Evolutionary conservation across 2,329 filamentous ascomycete species (phyloP).

Genomic region (Aspergillus transmontanensis): DNA sequence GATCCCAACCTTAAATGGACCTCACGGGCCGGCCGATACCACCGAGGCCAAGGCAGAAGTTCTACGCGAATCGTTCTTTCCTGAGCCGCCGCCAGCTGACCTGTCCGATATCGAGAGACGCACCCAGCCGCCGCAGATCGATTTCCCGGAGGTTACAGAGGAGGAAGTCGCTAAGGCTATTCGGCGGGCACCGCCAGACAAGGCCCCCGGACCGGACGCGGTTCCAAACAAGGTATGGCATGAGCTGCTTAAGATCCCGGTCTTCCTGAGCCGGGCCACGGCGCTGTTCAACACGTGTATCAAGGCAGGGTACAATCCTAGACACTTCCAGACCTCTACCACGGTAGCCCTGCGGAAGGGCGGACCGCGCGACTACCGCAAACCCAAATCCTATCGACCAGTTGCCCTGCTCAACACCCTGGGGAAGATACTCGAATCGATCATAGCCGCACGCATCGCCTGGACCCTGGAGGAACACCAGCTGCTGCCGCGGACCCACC

Average conservation of each 20-base stretch:
- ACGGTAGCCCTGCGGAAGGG: slow-evolving; percentile 12
- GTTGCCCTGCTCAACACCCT: slow-evolving; percentile 16
- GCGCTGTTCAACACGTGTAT: slow-evolving; percentile 9
- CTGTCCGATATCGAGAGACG: slow-evolving; percentile 10
- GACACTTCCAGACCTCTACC: slow-evolving; percentile 9
- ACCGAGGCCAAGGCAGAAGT: not conserved
- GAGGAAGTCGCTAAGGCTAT: not conserved
- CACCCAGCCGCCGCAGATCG: slow-evolving; percentile 7
- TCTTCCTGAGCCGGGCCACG: not conserved
- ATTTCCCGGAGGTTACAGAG: not conserved
- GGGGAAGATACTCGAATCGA: slow-evolving; percentile 15
- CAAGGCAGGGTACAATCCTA: slow-evolving; percentile 2
- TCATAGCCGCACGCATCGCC: slow-evolving; percentile 10
- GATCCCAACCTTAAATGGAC: slow-evolving; percentile 1
- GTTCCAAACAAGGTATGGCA: slow-evolving; percentile 12
- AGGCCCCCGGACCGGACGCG: slow-evolving; percentile 6
- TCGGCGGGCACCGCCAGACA: not conserved
- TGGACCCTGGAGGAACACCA: slow-evolving; percentile 11
- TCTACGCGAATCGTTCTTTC: not conserved
- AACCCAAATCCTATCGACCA: slow-evolving; percentile 16
- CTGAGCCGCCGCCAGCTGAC: not conserved
- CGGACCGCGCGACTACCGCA: slow-evolving; percentile 7
- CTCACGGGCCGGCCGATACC: slow-evolving; percentile 3
- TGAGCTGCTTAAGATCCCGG: not conserved
- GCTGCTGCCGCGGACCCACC: slow-evolving; percentile 9